Evolutionary conservation across 352 stramenopile species (phyloP), one percentile per base, ranked within the genome.

Genomic region (Globisporangium spinosum): DNA sequence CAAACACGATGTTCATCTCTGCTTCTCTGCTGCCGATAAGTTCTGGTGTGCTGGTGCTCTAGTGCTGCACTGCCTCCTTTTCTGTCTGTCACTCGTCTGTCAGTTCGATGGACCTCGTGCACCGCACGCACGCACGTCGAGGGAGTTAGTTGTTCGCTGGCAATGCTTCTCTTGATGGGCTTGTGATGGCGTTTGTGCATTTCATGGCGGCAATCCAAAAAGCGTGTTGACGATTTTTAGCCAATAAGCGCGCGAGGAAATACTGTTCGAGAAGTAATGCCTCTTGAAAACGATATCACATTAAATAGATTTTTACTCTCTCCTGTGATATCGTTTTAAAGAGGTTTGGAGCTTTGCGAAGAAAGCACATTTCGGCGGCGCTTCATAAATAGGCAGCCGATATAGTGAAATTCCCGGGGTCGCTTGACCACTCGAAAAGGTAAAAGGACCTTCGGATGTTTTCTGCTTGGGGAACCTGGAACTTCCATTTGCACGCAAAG

Each of bases 1-100:
- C 85, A 54, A 95, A 95, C 60, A 95, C 70, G 34, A 95, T 76
- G 72, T 91, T 87, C 84, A 91, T 91, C 23, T 5, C 12, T 20
- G 38, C 12, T 25, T 23, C 17, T 20, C 47, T 56, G 6, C 27
- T 34, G 12, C 12, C 4, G 51, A 22, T 29, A 9, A 4, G 22
- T 58, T n/a, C 13, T 47, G 40, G 12, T 6, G 23, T 3, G 20
- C 49, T 58, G 53, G 12, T 22, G 22, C 43, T 5, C 29, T 32
- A 7, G 29, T 32, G 29, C 2, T 32, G 29, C 29, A 20, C 22
- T 56, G 22, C 22, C 3, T 57, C 15, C n/a, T 57, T 54, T 51
- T 45, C 12, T 45, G 13, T 45, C 12, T 45, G 38, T 45, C 38
- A 45, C 38, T 45, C 12, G 35, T 17, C 35, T 40, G 35, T 49